phyloP scores from a whole-genome alignment of 2,329 filamentous ascomycete genomes.

The Neocatenulostroma microsporum region DNA sequence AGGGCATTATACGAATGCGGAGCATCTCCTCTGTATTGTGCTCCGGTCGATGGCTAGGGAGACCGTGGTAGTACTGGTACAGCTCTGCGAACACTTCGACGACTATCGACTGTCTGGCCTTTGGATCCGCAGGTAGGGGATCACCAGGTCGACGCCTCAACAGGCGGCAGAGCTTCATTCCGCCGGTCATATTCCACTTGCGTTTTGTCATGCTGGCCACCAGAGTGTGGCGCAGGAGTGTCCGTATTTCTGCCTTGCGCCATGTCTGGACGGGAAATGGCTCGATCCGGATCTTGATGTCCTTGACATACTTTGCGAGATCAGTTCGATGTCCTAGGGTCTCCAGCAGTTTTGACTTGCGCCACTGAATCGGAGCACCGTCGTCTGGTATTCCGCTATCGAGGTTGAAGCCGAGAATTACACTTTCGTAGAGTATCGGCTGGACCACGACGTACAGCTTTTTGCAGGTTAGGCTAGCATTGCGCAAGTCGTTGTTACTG shows the following conservation, averaged over 20 bases:
- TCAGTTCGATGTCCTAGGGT: neutral
- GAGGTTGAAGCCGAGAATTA: neutral
- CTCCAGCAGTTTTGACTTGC: neutral
- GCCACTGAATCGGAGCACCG: neutral
- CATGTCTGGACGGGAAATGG: neutral
- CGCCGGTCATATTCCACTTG: neutral
- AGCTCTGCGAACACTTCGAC: constrained; percentile 1
- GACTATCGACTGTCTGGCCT: neutral
- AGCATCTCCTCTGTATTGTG: too few species aligned
- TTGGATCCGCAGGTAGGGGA: neutral
- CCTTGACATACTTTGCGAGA: neutral
- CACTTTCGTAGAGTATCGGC: neutral
- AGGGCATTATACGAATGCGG: too few species aligned
- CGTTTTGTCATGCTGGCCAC: neutral
- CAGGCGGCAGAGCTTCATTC: too few species aligned
- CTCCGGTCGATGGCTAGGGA: too few species aligned
- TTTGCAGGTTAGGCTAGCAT: neutral
- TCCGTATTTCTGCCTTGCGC: neutral
- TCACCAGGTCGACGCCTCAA: too few species aligned
- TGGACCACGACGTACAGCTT: neutral
- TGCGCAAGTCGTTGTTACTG: too few species aligned
- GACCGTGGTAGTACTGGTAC: too few species aligned
- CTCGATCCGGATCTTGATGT: neutral
- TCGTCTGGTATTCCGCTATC: neutral
- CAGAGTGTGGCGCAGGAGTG: neutral